Evolutionary conservation across 2,329 filamentous ascomycete genomes (phyloP).

Genomic region (Verticillium nonalfalfae): DNA sequence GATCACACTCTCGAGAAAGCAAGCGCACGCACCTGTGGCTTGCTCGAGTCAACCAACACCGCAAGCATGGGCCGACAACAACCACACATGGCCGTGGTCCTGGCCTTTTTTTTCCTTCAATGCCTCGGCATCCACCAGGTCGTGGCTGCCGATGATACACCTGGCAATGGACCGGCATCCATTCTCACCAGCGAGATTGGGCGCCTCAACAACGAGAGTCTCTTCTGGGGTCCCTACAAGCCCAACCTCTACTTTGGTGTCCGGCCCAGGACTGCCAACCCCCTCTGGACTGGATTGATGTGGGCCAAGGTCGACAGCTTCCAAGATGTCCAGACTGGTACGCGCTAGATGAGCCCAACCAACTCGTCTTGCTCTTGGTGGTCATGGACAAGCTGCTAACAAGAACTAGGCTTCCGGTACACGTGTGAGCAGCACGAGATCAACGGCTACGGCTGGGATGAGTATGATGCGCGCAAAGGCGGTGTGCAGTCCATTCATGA

Average conservation of each 20-base stretch:
- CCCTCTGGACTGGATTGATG: slow-evolving; percentile 75
- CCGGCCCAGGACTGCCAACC: slow-evolving; percentile 73
- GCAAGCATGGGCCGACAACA: slow-evolving; percentile 13
- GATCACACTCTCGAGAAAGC: slow-evolving; percentile 1
- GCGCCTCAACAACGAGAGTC: slow-evolving; percentile 66
- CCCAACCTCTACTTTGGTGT: slow-evolving; percentile 94
- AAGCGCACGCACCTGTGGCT: slow-evolving; percentile 7
- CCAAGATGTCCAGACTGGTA: slow-evolving; percentile 68
- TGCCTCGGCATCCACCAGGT: slow-evolving; percentile 13
- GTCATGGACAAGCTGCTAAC: not conserved
- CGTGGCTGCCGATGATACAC: slow-evolving; percentile 13
- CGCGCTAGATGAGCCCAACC: too few relatives aligned
- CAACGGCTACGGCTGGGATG: slow-evolving; percentile 95
- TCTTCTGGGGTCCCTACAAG: slow-evolving; percentile 94
- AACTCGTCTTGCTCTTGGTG: not conserved
- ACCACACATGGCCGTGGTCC: slow-evolving; percentile 19
- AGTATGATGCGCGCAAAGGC: slow-evolving; percentile 84
- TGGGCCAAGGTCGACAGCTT: slow-evolving; percentile 85
- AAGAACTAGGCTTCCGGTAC: slow-evolving; percentile 71
- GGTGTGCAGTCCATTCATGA: slow-evolving; percentile 90
- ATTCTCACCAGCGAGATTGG: slow-evolving; percentile 43
- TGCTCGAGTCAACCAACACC: slow-evolving; percentile 4
- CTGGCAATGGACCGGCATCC: slow-evolving; percentile 14
- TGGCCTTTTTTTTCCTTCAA: slow-evolving; percentile 14
- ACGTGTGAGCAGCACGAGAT: slow-evolving; percentile 97